These are phyloP conservation scores for Solanum gracilifrons DNA, from an alignment of 257 asterid species.

Conservation along the genomic window DNA sequence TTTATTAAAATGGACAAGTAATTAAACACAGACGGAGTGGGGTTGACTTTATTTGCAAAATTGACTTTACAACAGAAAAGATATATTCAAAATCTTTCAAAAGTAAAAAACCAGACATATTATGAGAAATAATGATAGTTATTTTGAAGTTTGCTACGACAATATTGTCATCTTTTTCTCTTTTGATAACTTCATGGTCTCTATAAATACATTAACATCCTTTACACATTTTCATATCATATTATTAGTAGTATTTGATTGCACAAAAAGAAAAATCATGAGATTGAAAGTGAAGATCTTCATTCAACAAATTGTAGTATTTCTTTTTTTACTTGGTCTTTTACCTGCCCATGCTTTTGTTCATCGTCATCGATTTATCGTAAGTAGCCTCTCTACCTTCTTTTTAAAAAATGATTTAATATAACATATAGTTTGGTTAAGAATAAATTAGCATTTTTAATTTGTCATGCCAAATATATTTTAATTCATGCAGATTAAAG, in stretches of 20 bases:
- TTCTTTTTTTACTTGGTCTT: background rate
- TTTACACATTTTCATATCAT: background rate
- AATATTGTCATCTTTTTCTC: background rate
- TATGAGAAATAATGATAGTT: background rate
- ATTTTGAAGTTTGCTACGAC: background rate
- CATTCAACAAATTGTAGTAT: background rate
- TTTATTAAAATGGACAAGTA: no score
- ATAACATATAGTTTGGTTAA: background rate
- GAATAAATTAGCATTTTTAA: background rate
- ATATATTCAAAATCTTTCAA: background rate
- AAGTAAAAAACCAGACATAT: background rate
- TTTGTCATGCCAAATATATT: no score
- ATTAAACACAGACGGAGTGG: no score
- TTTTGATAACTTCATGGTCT: background rate
- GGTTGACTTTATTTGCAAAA: background rate
- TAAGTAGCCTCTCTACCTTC: background rate
- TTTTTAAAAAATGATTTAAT: background rate
- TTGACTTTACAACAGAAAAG: background rate
- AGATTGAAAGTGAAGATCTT: background rate
- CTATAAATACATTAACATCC: background rate
- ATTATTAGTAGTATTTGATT: background rate
- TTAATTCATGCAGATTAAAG: constrained; percentile 8
- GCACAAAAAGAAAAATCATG: background rate
- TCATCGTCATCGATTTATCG: background rate
- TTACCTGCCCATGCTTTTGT: background rate